These are phyloP conservation scores for Funneliformis mosseae DNA, from an alignment of 192 early-diverging fungal genomes.

Conservation along the genomic window DNA sequence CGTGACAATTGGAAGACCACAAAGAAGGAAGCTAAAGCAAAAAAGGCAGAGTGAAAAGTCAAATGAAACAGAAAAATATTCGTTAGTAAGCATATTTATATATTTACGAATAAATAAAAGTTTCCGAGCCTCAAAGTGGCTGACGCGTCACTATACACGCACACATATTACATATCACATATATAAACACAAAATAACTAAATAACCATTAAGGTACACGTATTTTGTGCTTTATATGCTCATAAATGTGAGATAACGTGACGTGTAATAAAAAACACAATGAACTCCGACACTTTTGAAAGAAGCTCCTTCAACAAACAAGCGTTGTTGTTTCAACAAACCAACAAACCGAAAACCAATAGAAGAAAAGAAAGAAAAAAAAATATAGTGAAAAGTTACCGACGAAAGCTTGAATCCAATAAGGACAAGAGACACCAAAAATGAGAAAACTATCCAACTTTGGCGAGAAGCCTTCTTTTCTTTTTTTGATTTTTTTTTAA, in stretches of 20 bases:
- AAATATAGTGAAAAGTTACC: constrained; percentile 18
- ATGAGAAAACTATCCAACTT: not conserved
- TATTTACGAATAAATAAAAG: not conserved
- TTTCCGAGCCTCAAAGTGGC: not conserved
- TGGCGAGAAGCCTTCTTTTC: not conserved
- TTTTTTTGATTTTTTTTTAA: no score
- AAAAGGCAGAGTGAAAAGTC: not conserved
- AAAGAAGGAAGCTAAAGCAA: not conserved
- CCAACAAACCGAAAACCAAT: not conserved
- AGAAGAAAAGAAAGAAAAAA: not conserved
- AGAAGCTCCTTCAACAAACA: no score
- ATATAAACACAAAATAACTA: not conserved
- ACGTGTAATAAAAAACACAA: no score
- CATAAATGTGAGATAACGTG: no score
- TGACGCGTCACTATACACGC: not conserved
- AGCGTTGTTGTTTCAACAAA: not conserved
- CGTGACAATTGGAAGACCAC: not conserved
- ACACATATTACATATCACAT: not conserved
- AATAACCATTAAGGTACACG: not conserved
- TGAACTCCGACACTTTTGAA: no score
- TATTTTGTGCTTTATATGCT: no score
- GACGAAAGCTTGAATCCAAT: constrained; percentile 16
- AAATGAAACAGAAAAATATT: not conserved
- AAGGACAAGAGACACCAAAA: not conserved
- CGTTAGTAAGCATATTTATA: not conserved